Evolutionary conservation across 2,329 filamentous ascomycete species (phyloP).

Genomic region (Colletotrichum simmondsii): DNA sequence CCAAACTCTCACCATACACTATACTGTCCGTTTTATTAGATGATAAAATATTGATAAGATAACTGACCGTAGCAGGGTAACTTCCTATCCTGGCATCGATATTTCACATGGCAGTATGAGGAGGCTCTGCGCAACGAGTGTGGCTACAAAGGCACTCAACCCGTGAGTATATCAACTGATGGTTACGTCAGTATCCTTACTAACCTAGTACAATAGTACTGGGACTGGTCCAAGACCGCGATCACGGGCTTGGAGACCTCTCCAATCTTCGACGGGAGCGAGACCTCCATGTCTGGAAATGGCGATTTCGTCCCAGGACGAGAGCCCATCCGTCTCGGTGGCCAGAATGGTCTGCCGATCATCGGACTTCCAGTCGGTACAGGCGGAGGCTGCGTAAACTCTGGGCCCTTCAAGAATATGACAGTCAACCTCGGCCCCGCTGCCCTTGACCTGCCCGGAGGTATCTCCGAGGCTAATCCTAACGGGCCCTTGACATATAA

Average conservation of each 20-base stretch:
- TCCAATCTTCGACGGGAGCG: conserved; percentile 61
- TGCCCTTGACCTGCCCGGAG: conserved; percentile 42
- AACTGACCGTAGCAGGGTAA: conserved; percentile 22
- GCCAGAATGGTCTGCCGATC: conserved; percentile 39
- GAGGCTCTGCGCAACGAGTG: conserved; percentile 42
- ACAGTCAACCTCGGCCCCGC: conserved; percentile 53
- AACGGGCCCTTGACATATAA: conserved; percentile 48
- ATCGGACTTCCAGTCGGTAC: conserved; percentile 55
- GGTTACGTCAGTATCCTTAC: conserved; percentile 1
- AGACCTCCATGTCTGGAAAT: conserved; percentile 56
- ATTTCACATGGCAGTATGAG: conserved; percentile 44
- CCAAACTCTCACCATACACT: conserved; percentile 56
- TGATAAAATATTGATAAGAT: background rate
- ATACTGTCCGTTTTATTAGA: conserved; percentile 39
- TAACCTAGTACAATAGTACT: conserved; percentile 11
- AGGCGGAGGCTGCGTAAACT: conserved; percentile 66
- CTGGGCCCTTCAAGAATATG: conserved; percentile 60
- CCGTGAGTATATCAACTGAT: conserved; percentile 38
- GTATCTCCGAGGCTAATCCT: conserved; percentile 34
- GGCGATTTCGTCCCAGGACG: conserved; percentile 45
- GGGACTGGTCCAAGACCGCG: conserved; percentile 46
- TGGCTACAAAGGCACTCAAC: conserved; percentile 52
- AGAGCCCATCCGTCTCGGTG: conserved; percentile 40
- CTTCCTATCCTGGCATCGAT: conserved; percentile 46
- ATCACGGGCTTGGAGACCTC: conserved; percentile 48